Evolutionary conservation across 2,329 filamentous ascomycete species (phyloP).

Genomic region (Rhexocercosporidium sp.): DNA sequence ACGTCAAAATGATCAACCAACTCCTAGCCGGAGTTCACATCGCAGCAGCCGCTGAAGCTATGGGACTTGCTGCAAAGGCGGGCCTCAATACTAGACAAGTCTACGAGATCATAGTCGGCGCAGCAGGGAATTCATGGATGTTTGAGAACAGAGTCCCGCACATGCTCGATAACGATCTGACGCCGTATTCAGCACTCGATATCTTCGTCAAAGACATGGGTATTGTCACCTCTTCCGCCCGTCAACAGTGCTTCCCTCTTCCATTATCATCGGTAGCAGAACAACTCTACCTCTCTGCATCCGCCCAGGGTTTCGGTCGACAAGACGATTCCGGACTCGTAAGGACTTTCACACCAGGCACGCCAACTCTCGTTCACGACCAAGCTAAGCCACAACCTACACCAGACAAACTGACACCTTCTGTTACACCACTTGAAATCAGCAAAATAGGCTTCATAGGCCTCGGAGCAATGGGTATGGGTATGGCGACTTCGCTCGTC

Average conservation of each 20-base stretch:
- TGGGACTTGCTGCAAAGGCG: conserved; percentile 61
- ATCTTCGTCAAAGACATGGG: conserved; percentile 46
- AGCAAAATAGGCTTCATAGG: conserved; percentile 47
- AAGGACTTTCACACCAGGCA: conserved; percentile 11
- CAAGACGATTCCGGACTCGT: conserved; percentile 35
- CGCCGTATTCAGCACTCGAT: conserved; percentile 43
- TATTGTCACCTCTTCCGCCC: conserved; percentile 40
- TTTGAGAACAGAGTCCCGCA: conserved; percentile 61
- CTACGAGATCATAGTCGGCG: conserved; percentile 44
- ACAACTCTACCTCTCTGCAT: conserved; percentile 36
- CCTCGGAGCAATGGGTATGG: conserved; percentile 81
- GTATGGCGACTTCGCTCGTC: conserved; percentile 76
- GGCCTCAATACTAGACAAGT: conserved; percentile 52
- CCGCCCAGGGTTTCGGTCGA: conserved; percentile 23
- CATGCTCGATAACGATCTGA: conserved; percentile 57
- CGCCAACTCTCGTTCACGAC: conserved; percentile 10
- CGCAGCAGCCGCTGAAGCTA: conserved; percentile 60
- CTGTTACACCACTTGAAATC: conserved; percentile 22
- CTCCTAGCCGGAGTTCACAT: conserved; percentile 67
- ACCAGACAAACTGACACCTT: conserved; percentile 17
- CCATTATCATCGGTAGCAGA: conserved; percentile 44
- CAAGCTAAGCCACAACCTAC: conserved; percentile 7
- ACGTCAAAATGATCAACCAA: conserved; percentile 68
- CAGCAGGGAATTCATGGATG: conserved; percentile 50
- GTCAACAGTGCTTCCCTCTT: conserved; percentile 43